These are phyloP conservation scores for Fusarium anguioides DNA, from an alignment of 2,329 filamentous ascomycete genomes.

Conservation along the genomic window DNA sequence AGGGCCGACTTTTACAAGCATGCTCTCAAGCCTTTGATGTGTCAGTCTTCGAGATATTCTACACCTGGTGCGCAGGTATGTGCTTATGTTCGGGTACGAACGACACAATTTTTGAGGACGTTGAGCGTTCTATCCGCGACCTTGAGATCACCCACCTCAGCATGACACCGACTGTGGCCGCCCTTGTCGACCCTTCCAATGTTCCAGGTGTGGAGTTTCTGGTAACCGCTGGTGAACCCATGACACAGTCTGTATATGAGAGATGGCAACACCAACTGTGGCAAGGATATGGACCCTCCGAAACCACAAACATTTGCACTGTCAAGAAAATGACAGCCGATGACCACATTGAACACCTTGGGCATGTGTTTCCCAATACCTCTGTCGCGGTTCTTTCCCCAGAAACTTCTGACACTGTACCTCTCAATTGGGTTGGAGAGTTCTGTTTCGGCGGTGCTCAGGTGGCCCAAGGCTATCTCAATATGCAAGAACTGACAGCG, in stretches of 20 bases:
- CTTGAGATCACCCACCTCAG: slow-evolving; percentile 82
- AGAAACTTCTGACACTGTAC: slow-evolving; percentile 64
- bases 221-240: slow-evolving; percentile 82
- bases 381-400: slow-evolving; percentile 73
- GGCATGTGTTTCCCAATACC: slow-evolving; percentile 78
- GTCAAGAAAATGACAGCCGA: slow-evolving; percentile 69
- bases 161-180: slow-evolving; percentile 86
- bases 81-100: slow-evolving; percentile 81
- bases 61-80: slow-evolving; percentile 81
- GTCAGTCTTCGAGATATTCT: slow-evolving; percentile 92
- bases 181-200: slow-evolving; percentile 74
- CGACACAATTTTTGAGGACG: slow-evolving; percentile 77
- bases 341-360: slow-evolving; percentile 80
- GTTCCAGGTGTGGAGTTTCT: slow-evolving; percentile 79
- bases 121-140: slow-evolving; percentile 73
- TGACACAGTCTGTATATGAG: slow-evolving; percentile 77
- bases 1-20: slow-evolving; percentile 78
- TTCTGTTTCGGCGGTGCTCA: slow-evolving; percentile 89
- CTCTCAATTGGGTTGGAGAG: slow-evolving; percentile 80
- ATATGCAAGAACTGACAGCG: slow-evolving; percentile 69
- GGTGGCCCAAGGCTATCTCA: slow-evolving; percentile 79
- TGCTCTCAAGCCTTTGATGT: slow-evolving; percentile 90
- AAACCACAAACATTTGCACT: slow-evolving; percentile 89
- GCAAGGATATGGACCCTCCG: slow-evolving; percentile 86
- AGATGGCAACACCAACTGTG: slow-evolving; percentile 78